Base-by-base conservation (phyloP, 176 grass and related monocot genomes). In the Bromus sterilis region DNA sequence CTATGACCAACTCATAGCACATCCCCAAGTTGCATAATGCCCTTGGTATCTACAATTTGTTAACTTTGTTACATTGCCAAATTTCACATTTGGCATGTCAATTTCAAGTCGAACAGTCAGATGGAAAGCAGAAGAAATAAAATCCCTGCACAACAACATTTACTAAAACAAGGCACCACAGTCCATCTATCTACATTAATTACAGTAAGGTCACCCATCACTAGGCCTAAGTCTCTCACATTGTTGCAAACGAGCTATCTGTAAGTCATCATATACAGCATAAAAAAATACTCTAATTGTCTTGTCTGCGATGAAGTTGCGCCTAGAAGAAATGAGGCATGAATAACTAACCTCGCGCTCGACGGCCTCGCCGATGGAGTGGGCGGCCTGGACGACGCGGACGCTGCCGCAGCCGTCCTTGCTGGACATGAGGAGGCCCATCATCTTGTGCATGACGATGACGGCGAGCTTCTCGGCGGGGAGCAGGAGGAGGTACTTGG, bases 391-490 rank as follows among this genome's bases (percentile, higher is more conserved):
- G 72, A 95, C 68, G 13, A 98, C 82, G 2, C 92, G 92, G 31
- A 98, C 86, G 3, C 88, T 89, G 59, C 88, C 88, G 9, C 88
- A 36, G 15, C 90, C 92, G 0, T 89, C 73, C 75, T 91, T 91
- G 75, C 81, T 84, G 28, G 90, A 86, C 89, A 95, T 90, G 72
- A 93, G 67, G 41, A 95, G 74, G 3, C 91, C 82, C 95, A 98
- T 95, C 89, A 98, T 92, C 82, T 93, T 98, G 80, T 86, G 93
- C 95, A 95, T 98, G 71, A 93, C 86, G 55, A 98, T 98, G 69
- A 95, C 90, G 57, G 92, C 95, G n/a, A 95, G n/a, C 83, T 98
- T 98, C 51, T 98, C 95, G 0, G 95, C 84, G 12, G 95, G 84
- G 32, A 95, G 74, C 59, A 98, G 79, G 24, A 91, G 81, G 61